A percentile compares a stretch with the other conserved stretches of the same genome.
Evolutionary conservation across 2,329 filamentous ascomycete genomes (phyloP).

Genomic region (Aspergillus tanneri): DNA sequence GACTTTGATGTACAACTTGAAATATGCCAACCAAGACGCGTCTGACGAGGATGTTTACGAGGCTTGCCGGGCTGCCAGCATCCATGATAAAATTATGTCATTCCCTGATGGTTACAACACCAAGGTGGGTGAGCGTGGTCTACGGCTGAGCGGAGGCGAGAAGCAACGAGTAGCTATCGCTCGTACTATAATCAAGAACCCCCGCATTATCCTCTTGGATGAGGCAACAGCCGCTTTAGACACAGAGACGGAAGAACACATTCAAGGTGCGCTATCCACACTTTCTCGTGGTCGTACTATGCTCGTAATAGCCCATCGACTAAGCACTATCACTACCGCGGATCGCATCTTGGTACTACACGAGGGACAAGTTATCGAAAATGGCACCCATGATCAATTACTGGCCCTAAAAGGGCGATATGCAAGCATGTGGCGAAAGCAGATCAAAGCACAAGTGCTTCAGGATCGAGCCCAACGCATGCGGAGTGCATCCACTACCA

Average conservation of each 20-base stretch:
- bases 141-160: constrained; percentile 84
- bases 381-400: constrained; percentile 75
- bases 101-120: constrained; percentile 88
- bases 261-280: constrained; percentile 79
- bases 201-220: constrained; percentile 86
- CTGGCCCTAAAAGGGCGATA: constrained; percentile 71
- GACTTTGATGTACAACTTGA: constrained; percentile 89
- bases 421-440: constrained; percentile 83
- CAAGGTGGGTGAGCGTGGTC: constrained; percentile 84
- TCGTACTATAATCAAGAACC: constrained; percentile 87
- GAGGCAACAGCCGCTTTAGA: constrained; percentile 91
- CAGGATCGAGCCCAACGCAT: constrained; percentile 45
- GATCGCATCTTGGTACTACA: constrained; percentile 81
- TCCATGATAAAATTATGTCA: constrained; percentile 85
- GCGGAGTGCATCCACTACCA: constrained; percentile 41
- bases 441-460: constrained; percentile 62
- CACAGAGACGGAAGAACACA: constrained; percentile 88
- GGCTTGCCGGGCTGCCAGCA: constrained; percentile 82
- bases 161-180: constrained; percentile 94
- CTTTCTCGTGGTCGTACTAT: constrained; percentile 85
- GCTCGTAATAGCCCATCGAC: constrained; percentile 88
- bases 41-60: constrained; percentile 78
- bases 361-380: constrained; percentile 72
- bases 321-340: constrained; percentile 82
- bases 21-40: constrained; percentile 78